These are phyloP conservation scores for Arthroderma sp. DNA, from an alignment of 2,329 filamentous ascomycete species.

Conservation along the genomic window DNA sequence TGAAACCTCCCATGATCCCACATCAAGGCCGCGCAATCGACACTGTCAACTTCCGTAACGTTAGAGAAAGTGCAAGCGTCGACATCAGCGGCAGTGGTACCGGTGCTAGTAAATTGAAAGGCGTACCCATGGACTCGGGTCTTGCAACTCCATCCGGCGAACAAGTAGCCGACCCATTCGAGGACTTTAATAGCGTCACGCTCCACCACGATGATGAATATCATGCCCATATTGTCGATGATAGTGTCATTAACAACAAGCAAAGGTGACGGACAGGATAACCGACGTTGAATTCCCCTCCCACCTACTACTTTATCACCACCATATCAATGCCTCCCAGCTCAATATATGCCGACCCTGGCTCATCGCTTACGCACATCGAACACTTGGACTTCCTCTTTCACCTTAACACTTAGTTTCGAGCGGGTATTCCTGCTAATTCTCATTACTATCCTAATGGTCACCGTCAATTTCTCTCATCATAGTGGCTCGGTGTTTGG, in stretches of 20 bases:
- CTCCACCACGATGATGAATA: conserved; percentile 92
- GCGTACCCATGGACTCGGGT: conserved; percentile 75
- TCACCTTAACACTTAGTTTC: no score
- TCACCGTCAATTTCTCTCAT: no score
- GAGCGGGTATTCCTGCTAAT: no score
- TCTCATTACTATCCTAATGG: no score
- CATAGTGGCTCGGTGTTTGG: no score
- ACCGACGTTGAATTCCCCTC: conserved; percentile 41
- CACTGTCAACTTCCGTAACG: conserved; percentile 92
- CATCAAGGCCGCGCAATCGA: conserved; percentile 82
- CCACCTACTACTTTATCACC: conserved; percentile 23
- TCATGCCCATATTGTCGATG: conserved; percentile 16
- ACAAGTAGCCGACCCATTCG: conserved; percentile 67
- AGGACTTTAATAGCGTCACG: conserved; percentile 97
- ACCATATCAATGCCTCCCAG: no score
- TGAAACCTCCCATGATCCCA: conserved; percentile 94
- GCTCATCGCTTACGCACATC: no score
- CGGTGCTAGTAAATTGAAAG: conserved; percentile 41
- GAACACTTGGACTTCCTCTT: no score
- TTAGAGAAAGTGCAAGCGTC: conserved; percentile 93
- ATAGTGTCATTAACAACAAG: conserved; percentile 17
- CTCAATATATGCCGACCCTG: no score
- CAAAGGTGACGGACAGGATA: conserved; percentile 26
- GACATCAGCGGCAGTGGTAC: conserved; percentile 41
- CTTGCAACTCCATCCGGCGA: conserved; percentile 75